A percentile compares a stretch with the other conserved stretches of the same genome.
These are phyloP conservation scores for Talaromyces sp. DNA, from an alignment of 2,329 filamentous ascomycete genomes.

Conservation along the genomic window DNA sequence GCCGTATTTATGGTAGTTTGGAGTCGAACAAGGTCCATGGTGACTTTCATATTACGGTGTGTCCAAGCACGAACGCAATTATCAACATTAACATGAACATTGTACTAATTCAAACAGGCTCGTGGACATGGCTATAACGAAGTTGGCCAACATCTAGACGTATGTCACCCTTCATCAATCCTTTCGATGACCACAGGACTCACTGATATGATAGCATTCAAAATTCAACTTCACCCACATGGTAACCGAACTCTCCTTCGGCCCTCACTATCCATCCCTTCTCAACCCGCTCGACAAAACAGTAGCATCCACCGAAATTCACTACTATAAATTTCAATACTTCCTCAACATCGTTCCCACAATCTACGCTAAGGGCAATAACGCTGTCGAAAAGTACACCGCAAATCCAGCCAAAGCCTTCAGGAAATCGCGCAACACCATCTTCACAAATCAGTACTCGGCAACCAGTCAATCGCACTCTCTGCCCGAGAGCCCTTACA, in stretches of 20 bases:
- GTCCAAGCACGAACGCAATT: not conserved
- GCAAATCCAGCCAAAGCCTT: conserved; percentile 33
- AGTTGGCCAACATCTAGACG: conserved; percentile 74
- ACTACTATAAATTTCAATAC: conserved; percentile 98
- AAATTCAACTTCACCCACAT: conserved; percentile 98
- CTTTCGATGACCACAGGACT: not conserved
- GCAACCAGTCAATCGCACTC: conserved; percentile 79
- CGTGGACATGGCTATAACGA: conserved; percentile 92
- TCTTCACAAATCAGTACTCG: conserved; percentile 96
- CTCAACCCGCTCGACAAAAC: conserved; percentile 93
- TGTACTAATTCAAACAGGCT: conserved; percentile 33
- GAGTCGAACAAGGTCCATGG: conserved; percentile 96
- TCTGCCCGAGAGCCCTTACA: conserved; percentile 55
- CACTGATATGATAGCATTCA: conserved; percentile 33
- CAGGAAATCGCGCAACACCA: conserved; percentile 50
- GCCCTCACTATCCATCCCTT: conserved; percentile 91
- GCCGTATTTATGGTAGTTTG: conserved; percentile 83
- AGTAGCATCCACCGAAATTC: conserved; percentile 65
- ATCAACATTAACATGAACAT: too few species aligned
- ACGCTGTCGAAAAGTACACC: conserved; percentile 42
- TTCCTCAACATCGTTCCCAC: conserved; percentile 94
- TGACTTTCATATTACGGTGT: conserved; percentile 85
- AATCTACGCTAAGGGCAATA: conserved; percentile 67
- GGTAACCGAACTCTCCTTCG: conserved; percentile 93
- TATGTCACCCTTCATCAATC: conserved; percentile 58